Base-by-base conservation (phyloP, 2,329 filamentous ascomycete species). In the Diaporthe citri region DNA sequence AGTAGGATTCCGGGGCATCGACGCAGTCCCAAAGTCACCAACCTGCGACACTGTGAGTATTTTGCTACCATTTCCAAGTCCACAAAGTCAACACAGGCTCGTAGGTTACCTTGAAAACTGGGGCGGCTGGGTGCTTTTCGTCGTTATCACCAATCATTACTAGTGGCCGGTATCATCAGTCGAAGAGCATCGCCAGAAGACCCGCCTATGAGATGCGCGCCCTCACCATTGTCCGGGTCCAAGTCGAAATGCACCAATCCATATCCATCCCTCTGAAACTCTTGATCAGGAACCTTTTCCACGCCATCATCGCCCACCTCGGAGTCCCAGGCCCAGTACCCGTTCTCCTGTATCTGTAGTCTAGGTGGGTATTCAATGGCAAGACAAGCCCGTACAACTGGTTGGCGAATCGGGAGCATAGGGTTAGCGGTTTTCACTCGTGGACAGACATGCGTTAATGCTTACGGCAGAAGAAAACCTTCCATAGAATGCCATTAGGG, bases 381-480 rank as follows among this genome's bases (percentile, higher is more conserved):
- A 25, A 71, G 12, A 22, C 69, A 71, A 36, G 52, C 55, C 9
- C 55, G 39, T 8, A 60, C 22, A 22, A 71, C 69, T 71, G n/a
- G 17, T 31, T 51, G 8, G 43, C 10, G 28, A 10, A 20, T 9
- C 2, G 56, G 3, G 15, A 41, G 6, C 17, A 25, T 2, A 22
- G 0, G 13, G 39, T 31, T 9, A 56, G 25, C 13, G n/a, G 9
- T 25, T 10, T 25, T 31, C 7, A 34, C n/a, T 6, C 2, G 34
- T 10, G 10, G 8, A 5, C 4, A 20, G 55, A 10, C 22, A 8
- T 9, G 7, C 3, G 10, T 10, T 36, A 1, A 12, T 4, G 4
- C 69, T 71, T 28, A 71, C 69, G 69, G 28, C 69, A 71, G 28
- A 34, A 43, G 55, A 71, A 60, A 22, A 51, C 36, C 25, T 71